phyloP scores from a whole-genome alignment of 148 eudicot species.

The Pouteria glomerata region DNA sequence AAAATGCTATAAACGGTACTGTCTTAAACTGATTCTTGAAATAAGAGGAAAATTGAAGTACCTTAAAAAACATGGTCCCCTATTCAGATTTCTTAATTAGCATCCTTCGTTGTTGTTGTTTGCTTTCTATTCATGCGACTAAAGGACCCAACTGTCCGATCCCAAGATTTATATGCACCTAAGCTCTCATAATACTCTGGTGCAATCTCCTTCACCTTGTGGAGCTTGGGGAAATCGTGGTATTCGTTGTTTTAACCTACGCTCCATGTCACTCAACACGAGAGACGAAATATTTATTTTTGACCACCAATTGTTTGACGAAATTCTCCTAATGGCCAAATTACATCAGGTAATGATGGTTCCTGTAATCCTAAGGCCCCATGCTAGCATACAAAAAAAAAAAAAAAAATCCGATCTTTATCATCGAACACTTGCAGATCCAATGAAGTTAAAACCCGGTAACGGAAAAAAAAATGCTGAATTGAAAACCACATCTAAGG shows the following conservation, averaged over 20 bases:
- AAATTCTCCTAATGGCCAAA: background rate
- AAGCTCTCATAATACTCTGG: conserved; percentile 68
- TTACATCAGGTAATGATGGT: background rate
- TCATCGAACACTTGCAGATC: background rate
- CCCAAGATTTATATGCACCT: conserved; percentile 76
- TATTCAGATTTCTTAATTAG: conserved; percentile 56
- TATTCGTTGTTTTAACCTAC: conserved; percentile 98
- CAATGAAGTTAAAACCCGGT: background rate
- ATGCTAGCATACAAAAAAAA: no score
- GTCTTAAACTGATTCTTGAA: background rate
- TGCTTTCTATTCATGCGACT: conserved; percentile 81
- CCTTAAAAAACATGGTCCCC: conserved; percentile 7
- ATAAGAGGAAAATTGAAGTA: background rate
- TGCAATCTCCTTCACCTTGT: conserved; percentile 88
- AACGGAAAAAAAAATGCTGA: background rate
- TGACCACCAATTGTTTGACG: background rate
- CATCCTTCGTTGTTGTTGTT: conserved; percentile 15
- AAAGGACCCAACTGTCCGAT: conserved; percentile 65
- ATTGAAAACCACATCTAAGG: background rate
- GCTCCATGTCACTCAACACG: conserved; percentile 77
- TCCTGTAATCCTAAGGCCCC: background rate
- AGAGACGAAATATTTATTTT: no score
- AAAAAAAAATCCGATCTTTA: background rate
- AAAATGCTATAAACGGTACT: background rate
- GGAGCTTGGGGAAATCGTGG: conserved; percentile 92